A percentile compares a stretch with the other conserved stretches of the same genome.
Conservation (phyloP, 345 rosid genomes). For the Eucalyptus fibrosa region DNA sequence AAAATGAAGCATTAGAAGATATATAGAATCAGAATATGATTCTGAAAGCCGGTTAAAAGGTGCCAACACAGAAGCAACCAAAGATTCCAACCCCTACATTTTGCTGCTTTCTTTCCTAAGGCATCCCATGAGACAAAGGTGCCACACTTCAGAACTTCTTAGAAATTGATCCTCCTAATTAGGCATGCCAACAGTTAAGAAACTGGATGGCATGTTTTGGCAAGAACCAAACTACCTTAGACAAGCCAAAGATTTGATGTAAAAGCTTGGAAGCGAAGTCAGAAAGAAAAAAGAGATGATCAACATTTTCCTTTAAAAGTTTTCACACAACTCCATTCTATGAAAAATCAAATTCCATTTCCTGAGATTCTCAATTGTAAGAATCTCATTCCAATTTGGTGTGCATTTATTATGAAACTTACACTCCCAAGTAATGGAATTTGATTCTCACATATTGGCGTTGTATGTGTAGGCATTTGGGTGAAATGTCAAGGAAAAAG, state of each 20-base stretch:
- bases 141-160: not conserved
- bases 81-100: not conserved
- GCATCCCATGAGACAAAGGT: not conserved
- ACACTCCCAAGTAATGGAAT: no score
- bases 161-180: not conserved
- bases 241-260: no score
- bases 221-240: not conserved
- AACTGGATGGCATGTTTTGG: not conserved
- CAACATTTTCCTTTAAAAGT: not conserved
- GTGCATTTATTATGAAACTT: no score
- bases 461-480: no score
- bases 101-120: not conserved
- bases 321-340: not conserved
- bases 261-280: no score
- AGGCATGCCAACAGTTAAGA: not conserved
- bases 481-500: no score
- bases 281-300: not conserved
- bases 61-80: not conserved
- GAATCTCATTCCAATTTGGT: no score
- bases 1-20: not conserved
- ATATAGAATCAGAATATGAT: not conserved
- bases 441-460: no score
- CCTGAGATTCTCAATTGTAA: not conserved
- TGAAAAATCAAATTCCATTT: not conserved
- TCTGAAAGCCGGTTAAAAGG: not conserved